Conservation (phyloP, 2,329 filamentous ascomycete species). For the Exophiala calicioides region DNA sequence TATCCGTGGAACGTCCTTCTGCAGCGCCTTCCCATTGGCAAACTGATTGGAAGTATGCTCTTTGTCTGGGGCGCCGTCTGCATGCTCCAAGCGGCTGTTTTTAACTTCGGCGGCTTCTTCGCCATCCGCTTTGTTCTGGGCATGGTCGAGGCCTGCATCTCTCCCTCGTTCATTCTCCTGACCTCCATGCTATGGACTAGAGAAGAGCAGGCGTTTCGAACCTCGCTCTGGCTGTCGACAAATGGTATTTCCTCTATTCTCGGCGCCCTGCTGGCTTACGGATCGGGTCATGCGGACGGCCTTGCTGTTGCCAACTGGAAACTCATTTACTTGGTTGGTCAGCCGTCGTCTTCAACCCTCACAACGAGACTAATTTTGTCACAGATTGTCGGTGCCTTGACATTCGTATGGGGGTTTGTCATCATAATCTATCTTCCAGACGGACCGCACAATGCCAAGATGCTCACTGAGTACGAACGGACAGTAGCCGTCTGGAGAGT, state of each 20-base stretch:
- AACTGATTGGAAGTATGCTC: slow-evolving; percentile 44
- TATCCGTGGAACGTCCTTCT: slow-evolving; percentile 45
- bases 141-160: slow-evolving; percentile 40
- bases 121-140: slow-evolving; percentile 51
- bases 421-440: slow-evolving; percentile 42
- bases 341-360: neutral
- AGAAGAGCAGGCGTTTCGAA: slow-evolving; percentile 41
- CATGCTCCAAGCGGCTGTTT: slow-evolving; percentile 41
- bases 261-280: slow-evolving; percentile 40
- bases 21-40: slow-evolving; percentile 46
- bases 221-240: slow-evolving; percentile 39
- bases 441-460: slow-evolving; percentile 41
- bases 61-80: slow-evolving; percentile 46
- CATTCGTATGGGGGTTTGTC: slow-evolving; percentile 45
- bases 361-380: neutral
- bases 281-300: slow-evolving; percentile 38
- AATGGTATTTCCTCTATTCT: slow-evolving; percentile 42
- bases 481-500: slow-evolving; percentile 44
- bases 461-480: slow-evolving; percentile 42
- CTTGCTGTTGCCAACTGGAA: slow-evolving; percentile 35
- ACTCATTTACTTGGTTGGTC: slow-evolving; percentile 41
- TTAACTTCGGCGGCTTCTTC: slow-evolving; percentile 46
- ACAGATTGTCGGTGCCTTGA: slow-evolving; percentile 43
- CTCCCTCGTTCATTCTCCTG: slow-evolving; percentile 36
- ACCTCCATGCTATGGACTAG: slow-evolving; percentile 43